Evolutionary conservation across 2,329 filamentous ascomycete species (phyloP).

Genomic region (Mariannaea elegans): DNA sequence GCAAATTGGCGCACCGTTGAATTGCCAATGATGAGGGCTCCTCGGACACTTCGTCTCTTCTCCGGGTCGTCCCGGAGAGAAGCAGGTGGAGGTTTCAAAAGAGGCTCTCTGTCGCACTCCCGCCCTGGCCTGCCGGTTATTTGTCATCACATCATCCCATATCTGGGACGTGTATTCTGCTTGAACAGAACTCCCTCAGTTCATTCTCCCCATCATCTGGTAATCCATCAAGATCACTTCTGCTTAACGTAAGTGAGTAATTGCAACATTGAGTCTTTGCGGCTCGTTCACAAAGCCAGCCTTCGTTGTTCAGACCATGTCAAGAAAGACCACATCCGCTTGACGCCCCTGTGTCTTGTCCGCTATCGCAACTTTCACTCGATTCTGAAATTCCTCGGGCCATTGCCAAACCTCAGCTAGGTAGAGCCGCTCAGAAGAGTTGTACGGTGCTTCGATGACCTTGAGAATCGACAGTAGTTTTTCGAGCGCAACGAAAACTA

Average conservation of each 20-base stretch:
- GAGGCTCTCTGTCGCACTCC: too few relatives aligned
- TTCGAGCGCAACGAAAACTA: too few relatives aligned
- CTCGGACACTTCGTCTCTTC: too few relatives aligned
- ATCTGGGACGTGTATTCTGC: constrained; percentile 41
- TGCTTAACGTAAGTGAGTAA: constrained; percentile 55
- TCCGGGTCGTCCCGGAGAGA: too few relatives aligned
- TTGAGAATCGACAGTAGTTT: too few relatives aligned
- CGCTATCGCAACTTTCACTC: constrained; percentile 53
- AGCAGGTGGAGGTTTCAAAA: constrained; percentile 26
- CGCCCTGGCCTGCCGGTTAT: too few relatives aligned
- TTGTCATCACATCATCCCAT: constrained; percentile 43
- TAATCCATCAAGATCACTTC: constrained; percentile 57
- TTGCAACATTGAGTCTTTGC: constrained; percentile 55
- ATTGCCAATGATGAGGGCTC: too few relatives aligned
- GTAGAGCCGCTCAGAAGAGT: constrained; percentile 49
- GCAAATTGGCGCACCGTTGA: too few relatives aligned
- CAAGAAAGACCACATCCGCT: constrained; percentile 57
- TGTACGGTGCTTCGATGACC: constrained; percentile 57
- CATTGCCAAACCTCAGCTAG: constrained; percentile 38
- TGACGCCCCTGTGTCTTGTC: constrained; percentile 58
- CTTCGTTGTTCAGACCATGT: constrained; percentile 53
- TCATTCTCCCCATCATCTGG: constrained; percentile 41
- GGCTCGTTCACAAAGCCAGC: constrained; percentile 55
- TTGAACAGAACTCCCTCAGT: constrained; percentile 18
- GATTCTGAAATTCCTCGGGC: constrained; percentile 37